Evolutionary conservation across 176 grass and related monocot genomes (phyloP), one percentile per base, ranked within the genome.

Genomic region (Puya raimondii): DNA sequence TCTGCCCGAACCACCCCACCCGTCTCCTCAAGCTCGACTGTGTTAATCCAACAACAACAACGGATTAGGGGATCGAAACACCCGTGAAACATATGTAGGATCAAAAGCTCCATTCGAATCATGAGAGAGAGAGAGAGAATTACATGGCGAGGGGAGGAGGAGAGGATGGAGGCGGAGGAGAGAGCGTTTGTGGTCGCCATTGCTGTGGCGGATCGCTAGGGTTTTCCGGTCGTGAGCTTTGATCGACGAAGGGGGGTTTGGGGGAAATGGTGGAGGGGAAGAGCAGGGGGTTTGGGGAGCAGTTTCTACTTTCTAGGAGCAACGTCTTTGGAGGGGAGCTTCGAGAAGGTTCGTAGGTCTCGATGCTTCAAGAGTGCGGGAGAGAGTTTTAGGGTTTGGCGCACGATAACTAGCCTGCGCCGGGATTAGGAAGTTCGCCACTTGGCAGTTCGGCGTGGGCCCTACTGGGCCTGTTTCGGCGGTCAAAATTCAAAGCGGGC

Each of bases 161-260:
- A 63, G 21, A 84, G 42, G 51, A 81, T 75, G 68, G 78, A 76
- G 63, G 81, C 71, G n/a, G 76, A 72, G 68, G 71, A 91, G 75
- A 87, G 81, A 74, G 88, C 74, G 67, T 91, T 86, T 13, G 80
- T 47, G 12, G 78, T 74, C 52, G 88, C 84, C 84, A 91, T 87
- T 76, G 4, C 51, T 21, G 73, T 49, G 9, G 49, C 2, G 10
- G 25, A 49, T 22, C 20, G 14, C 12, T 42, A 42, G 33, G 33
- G 33, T 42, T 42, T 42, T 42, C 4, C 33, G 33, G 6, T 42
- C 33, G 33, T 42, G 33, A 6, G 33, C 33, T 42, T 42, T 42
- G 33, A 42, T 42, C 33, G 33, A 42, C 33, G 70, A 69, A 67
- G 50, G n/a, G 11, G 17, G 29, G n/a, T n/a, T 25, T 64, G n/a